Base-by-base conservation (phyloP, 495 filamentous ascomycete species). In the Aspergillus kassunensis region DNA sequence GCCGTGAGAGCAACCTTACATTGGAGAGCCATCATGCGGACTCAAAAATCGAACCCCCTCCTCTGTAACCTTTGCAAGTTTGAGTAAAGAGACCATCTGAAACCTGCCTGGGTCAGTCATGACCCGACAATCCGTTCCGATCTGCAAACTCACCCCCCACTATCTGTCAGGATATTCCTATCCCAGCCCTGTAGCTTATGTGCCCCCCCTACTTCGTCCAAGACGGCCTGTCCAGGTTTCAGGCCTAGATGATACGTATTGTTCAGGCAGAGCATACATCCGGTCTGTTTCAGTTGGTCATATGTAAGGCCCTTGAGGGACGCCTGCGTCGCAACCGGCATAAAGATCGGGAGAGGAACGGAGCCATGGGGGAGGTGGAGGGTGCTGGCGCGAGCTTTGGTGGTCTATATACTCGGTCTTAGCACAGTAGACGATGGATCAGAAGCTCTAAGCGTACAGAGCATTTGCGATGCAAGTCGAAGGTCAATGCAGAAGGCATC, bases 261-360 rank as follows among this genome's bases (percentile, higher is more conserved):
- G 67, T 97, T 97, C 51, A 97, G 74, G 64, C 91, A 97, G 12
- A 99, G 77, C 57, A 89, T 82, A 60, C 95, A 97, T 37, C 90
- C 86, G 0, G 90, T 92, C 29, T 85, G 78, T 55, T 91, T 89
- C 18, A 99, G 73, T 59, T 99, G 93, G 55, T 92, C 86, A 2
- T 91, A 89, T 23, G 93, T 97, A 48, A 99, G 71, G 23, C 93
- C 93, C 66, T 99, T 99, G 25, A 99, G 73, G 0, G 92, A 91
- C 0, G 88, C 93, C 69, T 99, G 93, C n/a, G 93, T 97, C 15
- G 95, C 93, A 24, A 97, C 93, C 15, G 93, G 93, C 91, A 97
- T 97, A 69, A 97, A 99, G 19, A 97, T 83, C 2, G 93, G 93
- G 10, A 97, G 79, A 44, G 87, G 79, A 12, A 97, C 91, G 0